Conservation (phyloP, 768 basidiomycete genomes). For the Sutorius australiensis region DNA sequence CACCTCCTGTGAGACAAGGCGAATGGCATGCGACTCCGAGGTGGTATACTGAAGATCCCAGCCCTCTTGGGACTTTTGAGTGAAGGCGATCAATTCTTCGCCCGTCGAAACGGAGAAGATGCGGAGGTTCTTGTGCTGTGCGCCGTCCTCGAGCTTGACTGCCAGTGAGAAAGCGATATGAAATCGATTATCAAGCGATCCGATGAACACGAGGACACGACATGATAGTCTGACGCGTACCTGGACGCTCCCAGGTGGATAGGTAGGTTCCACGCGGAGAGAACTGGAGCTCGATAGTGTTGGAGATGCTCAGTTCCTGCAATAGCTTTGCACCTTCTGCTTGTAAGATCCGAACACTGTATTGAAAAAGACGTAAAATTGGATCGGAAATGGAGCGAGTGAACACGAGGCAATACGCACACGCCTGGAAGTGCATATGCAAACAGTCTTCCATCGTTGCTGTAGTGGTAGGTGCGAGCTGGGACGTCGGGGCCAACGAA, state of each 20-base stretch:
- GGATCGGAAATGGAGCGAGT: slow-evolving; percentile 7
- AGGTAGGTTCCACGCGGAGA: slow-evolving; percentile 92
- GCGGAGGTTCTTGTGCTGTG: slow-evolving; percentile 91
- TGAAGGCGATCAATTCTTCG: slow-evolving; percentile 81
- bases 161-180: slow-evolving; percentile 4
- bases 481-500: slow-evolving; percentile 67
- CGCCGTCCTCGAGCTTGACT: slow-evolving; percentile 86
- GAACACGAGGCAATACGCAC: slow-evolving; percentile 44
- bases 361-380: slow-evolving; percentile 10
- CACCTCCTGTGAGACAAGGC: slow-evolving; percentile 75
- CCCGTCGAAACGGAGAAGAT: slow-evolving; percentile 85
- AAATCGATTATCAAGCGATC: slow-evolving; percentile 14
- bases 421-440: slow-evolving; percentile 75
- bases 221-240: slow-evolving; percentile 35
- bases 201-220: slow-evolving; percentile 23
- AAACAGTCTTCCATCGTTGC: slow-evolving; percentile 81
- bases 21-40: slow-evolving; percentile 81
- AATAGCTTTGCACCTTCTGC: slow-evolving; percentile 70
- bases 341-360: slow-evolving; percentile 72
- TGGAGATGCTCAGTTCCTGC: slow-evolving; percentile 69
- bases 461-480: slow-evolving; percentile 76
- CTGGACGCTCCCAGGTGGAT: slow-evolving; percentile 92
- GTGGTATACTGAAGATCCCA: slow-evolving; percentile 93
- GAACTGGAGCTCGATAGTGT: slow-evolving; percentile 81
- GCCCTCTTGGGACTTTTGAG: slow-evolving; percentile 86